These are phyloP conservation scores for Blastobotrys malaysiensis DNA, from an alignment of 1,139 yeast species.

Conservation along the genomic window DNA sequence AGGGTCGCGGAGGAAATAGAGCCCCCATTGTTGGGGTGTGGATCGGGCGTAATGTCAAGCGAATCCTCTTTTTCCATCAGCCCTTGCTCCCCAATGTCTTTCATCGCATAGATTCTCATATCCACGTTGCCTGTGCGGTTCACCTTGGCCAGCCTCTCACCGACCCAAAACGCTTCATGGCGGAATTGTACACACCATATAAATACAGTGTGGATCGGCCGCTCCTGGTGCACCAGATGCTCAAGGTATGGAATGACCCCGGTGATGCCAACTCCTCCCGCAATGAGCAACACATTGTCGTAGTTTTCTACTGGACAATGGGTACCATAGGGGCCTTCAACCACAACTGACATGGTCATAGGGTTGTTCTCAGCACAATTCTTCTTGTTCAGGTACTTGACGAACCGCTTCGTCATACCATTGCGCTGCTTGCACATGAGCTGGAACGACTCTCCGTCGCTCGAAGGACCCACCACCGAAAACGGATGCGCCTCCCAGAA, in stretches of 20 bases:
- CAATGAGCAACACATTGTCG: constrained; percentile 50
- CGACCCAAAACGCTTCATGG: constrained; percentile 26
- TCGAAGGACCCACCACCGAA: constrained; percentile 43
- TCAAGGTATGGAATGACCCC: constrained; percentile 41
- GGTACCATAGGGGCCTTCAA: constrained; percentile 66
- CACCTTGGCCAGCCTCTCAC: constrained; percentile 24
- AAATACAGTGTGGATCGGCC: constrained; percentile 21
- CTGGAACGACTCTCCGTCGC: constrained; percentile 35
- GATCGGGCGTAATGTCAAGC: background rate
- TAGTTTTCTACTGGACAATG: constrained; percentile 49
- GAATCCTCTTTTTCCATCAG: background rate
- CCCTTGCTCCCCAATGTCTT: background rate
- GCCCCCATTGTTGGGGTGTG: background rate
- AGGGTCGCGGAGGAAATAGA: background rate
- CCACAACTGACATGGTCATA: constrained; percentile 35
- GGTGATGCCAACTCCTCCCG: constrained; percentile 77
- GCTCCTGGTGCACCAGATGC: constrained; percentile 20
- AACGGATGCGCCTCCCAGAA: constrained; percentile 63
- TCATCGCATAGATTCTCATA: constrained; percentile 24
- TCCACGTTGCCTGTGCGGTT: constrained; percentile 20
- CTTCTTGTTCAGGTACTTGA: constrained; percentile 20
- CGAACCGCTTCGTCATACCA: constrained; percentile 31
- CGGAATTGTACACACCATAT: constrained; percentile 27
- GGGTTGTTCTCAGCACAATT: constrained; percentile 25
- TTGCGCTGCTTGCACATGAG: constrained; percentile 35